Conservation (phyloP, 768 basidiomycete species). For the Russula sp. region DNA sequence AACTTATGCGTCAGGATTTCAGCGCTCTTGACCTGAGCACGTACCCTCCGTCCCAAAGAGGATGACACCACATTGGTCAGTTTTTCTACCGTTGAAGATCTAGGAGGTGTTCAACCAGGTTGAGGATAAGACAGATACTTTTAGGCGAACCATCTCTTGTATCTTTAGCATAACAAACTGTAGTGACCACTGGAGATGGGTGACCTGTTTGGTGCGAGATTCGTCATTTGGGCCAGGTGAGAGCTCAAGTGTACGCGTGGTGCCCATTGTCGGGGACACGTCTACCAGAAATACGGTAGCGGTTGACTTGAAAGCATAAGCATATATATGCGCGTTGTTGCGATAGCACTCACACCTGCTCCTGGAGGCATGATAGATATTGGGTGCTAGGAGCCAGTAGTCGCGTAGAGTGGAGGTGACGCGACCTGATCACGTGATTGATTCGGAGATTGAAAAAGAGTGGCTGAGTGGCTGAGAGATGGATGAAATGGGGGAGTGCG, state of each 20-base stretch:
- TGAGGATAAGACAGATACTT: conserved; percentile 3
- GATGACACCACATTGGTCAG: conserved; percentile 88
- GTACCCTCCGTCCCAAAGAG: conserved; percentile 76
- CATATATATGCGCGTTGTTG: conserved; percentile 19
- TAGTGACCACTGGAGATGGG: conserved; percentile 74
- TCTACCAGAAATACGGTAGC: conserved; percentile 89
- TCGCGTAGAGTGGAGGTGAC: background rate
- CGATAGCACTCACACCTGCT: conserved; percentile 54
- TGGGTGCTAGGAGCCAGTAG: background rate
- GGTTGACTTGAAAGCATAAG: conserved; percentile 47
- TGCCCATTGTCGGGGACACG: conserved; percentile 80
- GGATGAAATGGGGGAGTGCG: background rate
- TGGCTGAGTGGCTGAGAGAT: conserved; percentile 8
- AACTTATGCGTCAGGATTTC: background rate
- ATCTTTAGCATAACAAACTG: conserved; percentile 87
- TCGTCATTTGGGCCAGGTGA: conserved; percentile 47
- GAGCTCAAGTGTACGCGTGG: conserved; percentile 47
- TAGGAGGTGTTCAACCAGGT: conserved; percentile 28
- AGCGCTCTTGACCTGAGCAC: conserved; percentile 18
- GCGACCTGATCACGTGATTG: conserved; percentile 5
- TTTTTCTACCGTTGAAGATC: conserved; percentile 90
- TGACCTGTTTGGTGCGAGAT: conserved; percentile 46
- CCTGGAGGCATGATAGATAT: conserved; percentile 57
- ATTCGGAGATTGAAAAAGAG: background rate
- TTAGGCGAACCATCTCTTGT: conserved; percentile 70